phyloP scores from a whole-genome alignment of 495 filamentous ascomycete species.

The Lophium mytilinum region DNA sequence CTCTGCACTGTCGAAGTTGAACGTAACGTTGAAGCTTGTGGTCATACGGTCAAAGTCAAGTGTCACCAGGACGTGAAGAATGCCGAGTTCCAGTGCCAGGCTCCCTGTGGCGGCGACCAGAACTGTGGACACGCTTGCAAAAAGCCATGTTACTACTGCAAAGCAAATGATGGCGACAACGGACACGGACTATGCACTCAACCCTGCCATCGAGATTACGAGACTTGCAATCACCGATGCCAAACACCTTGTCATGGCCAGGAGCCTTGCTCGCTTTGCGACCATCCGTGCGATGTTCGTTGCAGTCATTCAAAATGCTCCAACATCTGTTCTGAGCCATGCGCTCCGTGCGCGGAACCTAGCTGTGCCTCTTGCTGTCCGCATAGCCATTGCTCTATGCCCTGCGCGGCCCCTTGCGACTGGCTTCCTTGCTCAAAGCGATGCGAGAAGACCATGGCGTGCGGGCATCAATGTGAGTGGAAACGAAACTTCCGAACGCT shows the following conservation, averaged over 20 bases:
- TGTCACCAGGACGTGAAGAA: slow-evolving; percentile 40
- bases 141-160: slow-evolving; percentile 43
- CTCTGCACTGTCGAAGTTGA: slow-evolving; percentile 34
- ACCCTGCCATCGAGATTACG: slow-evolving; percentile 38
- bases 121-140: slow-evolving; percentile 58
- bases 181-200: slow-evolving; percentile 45
- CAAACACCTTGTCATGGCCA: slow-evolving; percentile 45
- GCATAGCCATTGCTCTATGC: slow-evolving; percentile 42
- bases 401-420: slow-evolving; percentile 54
- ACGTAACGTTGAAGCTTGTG: slow-evolving; percentile 44
- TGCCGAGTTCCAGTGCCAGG: slow-evolving; percentile 38
- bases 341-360: slow-evolving; percentile 36
- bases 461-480: slow-evolving; percentile 39
- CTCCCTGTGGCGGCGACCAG: slow-evolving; percentile 39
- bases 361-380: background rate
- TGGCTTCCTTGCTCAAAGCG: slow-evolving; percentile 58
- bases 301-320: slow-evolving; percentile 56
- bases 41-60: slow-evolving; percentile 42
- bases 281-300: slow-evolving; percentile 47
- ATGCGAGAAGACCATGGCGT: slow-evolving; percentile 48
- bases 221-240: slow-evolving; percentile 52
- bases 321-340: slow-evolving; percentile 56
- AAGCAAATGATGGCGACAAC: slow-evolving; percentile 21
- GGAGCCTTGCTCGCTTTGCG: slow-evolving; percentile 47
- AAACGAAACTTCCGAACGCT: background rate